Percentiles rank a stretch among this genome's conserved stretches.
Evolutionary conservation across 2,329 filamentous ascomycete genomes (phyloP).

Genomic region (Aspergillus bombycis): DNA sequence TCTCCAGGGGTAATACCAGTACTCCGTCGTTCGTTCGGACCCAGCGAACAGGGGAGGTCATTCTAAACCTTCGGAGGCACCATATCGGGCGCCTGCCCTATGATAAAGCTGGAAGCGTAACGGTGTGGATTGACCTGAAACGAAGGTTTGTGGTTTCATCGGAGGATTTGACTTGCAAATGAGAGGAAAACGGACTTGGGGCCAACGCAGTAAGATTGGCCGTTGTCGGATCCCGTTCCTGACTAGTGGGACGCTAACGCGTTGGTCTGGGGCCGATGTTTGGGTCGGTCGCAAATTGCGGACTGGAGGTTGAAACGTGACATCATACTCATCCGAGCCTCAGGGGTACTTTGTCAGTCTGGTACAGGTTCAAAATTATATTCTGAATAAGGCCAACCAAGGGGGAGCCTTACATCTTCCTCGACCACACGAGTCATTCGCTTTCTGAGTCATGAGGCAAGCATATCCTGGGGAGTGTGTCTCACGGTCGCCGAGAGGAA

Average conservation of each 20-base stretch:
- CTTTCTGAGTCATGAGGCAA: background rate
- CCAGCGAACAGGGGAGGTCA: conserved; percentile 6
- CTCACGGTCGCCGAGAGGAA: background rate
- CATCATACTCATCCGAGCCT: conserved; percentile 5
- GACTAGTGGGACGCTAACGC: conserved; percentile 9
- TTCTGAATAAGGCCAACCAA: background rate
- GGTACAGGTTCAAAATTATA: background rate
- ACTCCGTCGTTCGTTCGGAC: conserved; percentile 10
- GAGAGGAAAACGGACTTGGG: background rate
- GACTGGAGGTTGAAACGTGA: conserved; percentile 12
- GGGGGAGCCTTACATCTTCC: background rate
- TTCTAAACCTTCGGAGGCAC: conserved; percentile 3
- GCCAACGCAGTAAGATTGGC: conserved; percentile 1
- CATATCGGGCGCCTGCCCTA: conserved; percentile 5
- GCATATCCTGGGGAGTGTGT: background rate
- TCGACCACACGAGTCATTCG: background rate
- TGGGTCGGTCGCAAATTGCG: conserved; percentile 8
- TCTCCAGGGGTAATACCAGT: conserved; percentile 14
- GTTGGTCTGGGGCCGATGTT: conserved; percentile 3
- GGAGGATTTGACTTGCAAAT: conserved; percentile 3
- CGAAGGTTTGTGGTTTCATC: background rate
- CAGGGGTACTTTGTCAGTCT: background rate
- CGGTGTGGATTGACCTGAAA: conserved; percentile 5
- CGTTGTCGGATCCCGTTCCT: conserved; percentile 6
- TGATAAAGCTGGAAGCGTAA: background rate